phyloP scores from a whole-genome alignment of 1,284 basidiomycete species.

The Meripilus lineatus region DNA sequence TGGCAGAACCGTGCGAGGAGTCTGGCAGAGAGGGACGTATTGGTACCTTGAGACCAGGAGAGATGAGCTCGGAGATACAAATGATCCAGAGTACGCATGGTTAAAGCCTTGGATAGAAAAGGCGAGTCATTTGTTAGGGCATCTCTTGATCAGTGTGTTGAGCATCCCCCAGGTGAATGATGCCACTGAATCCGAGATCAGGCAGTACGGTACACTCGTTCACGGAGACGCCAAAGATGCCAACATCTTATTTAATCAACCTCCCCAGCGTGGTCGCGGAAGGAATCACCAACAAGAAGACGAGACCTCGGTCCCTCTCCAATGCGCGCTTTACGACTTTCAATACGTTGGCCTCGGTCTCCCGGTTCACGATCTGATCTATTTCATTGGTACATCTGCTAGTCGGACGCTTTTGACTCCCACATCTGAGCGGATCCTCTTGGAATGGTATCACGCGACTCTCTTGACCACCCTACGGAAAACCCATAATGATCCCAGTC shows the following conservation, averaged over 20 bases:
- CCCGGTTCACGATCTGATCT: slow-evolving; percentile 15
- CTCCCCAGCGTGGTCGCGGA: slow-evolving; percentile 7
- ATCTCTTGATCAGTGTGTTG: too few species aligned
- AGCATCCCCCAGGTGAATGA: slow-evolving; percentile 17
- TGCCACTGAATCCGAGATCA: slow-evolving; percentile 10
- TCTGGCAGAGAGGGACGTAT: slow-evolving; percentile 17
- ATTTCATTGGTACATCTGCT: slow-evolving; percentile 18
- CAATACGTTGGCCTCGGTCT: slow-evolving; percentile 18
- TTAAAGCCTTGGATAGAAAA: slow-evolving; percentile 17
- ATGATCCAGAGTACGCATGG: slow-evolving; percentile 14
- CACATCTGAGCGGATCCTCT: slow-evolving; percentile 7
- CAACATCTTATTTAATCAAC: slow-evolving; percentile 16
- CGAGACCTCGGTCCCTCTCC: slow-evolving; percentile 4
- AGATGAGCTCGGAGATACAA: slow-evolving; percentile 14
- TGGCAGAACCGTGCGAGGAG: background rate
- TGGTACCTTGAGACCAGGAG: slow-evolving; percentile 16
- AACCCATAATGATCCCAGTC: background rate
- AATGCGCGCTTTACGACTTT: slow-evolving; percentile 17
- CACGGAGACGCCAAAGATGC: slow-evolving; percentile 18
- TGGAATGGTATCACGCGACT: slow-evolving; percentile 9
- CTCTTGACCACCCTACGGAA: background rate
- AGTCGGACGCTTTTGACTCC: slow-evolving; percentile 9
- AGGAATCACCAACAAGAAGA: background rate
- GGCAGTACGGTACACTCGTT: slow-evolving; percentile 12
- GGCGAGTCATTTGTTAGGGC: too few species aligned